Evolutionary conservation across 2,329 filamentous ascomycete species (phyloP).

Genomic region (Pseudogymnoascus sp.): DNA sequence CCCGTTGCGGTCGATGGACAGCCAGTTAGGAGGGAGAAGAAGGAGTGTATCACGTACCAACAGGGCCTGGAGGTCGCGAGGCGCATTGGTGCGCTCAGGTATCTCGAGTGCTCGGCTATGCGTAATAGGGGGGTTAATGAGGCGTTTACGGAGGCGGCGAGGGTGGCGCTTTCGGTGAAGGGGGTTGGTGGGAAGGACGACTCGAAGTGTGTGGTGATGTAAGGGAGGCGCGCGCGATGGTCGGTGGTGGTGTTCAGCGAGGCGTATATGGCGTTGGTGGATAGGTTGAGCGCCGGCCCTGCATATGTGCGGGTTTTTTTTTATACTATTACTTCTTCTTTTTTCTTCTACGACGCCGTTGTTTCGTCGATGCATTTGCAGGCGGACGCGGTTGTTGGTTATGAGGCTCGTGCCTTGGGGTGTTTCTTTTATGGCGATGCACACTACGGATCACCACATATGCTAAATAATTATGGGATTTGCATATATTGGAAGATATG

Average conservation of each 20-base stretch:
- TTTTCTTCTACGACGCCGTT: neutral
- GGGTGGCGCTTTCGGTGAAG: constrained; percentile 75
- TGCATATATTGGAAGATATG: constrained; percentile 2
- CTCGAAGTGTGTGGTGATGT: constrained; percentile 55
- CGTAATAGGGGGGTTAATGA: constrained; percentile 97
- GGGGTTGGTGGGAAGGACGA: constrained; percentile 51
- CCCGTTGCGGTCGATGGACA: constrained; percentile 36
- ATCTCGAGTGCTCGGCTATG: constrained; percentile 97
- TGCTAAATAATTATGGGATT: neutral
- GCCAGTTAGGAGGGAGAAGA: constrained; percentile 47
- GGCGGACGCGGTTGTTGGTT: neutral
- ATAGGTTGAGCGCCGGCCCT: constrained; percentile 2
- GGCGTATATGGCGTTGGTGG: constrained; percentile 5
- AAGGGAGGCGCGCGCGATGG: constrained; percentile 13
- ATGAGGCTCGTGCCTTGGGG: neutral
- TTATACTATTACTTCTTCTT: neutral
- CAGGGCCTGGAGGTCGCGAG: constrained; percentile 85
- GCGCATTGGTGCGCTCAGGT: constrained; percentile 84
- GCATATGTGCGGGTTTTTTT: neutral
- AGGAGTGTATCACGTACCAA: constrained; percentile 78
- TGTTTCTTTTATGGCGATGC: neutral
- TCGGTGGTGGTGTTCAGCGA: neutral
- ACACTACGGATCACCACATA: neutral
- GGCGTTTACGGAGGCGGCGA: constrained; percentile 93
- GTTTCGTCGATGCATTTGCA: neutral